phyloP scores from a whole-genome alignment of 1,284 basidiomycete species.

The Moesziomyces globuligerus region DNA sequence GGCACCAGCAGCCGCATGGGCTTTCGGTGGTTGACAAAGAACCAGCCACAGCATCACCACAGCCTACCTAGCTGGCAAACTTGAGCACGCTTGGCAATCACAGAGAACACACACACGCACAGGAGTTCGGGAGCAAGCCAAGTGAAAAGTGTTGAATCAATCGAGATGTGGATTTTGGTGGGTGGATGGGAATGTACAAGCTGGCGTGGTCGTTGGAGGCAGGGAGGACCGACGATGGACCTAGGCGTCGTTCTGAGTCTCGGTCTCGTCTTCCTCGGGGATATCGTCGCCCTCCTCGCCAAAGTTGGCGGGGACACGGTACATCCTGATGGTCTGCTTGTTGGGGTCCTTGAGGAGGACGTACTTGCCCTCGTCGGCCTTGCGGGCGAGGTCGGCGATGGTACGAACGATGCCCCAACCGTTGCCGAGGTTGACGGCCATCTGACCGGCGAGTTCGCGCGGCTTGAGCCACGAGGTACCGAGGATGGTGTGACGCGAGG shows the following conservation, averaged over 20 bases:
- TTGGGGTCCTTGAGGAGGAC: slow-evolving; percentile 67
- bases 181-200: slow-evolving; percentile 5
- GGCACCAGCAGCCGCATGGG: slow-evolving; percentile 2
- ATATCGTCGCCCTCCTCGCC: slow-evolving; percentile 73
- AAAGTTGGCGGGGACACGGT: slow-evolving; percentile 86
- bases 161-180: no score
- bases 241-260: slow-evolving; percentile 28
- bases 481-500: slow-evolving; percentile 92
- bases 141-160: no score
- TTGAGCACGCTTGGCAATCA: no score
- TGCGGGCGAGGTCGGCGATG: slow-evolving; percentile 61
- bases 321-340: slow-evolving; percentile 85
- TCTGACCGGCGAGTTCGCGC: slow-evolving; percentile 90
- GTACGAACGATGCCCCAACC: slow-evolving; percentile 93
- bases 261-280: slow-evolving; percentile 71
- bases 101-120: not conserved
- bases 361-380: slow-evolving; percentile 59
- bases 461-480: slow-evolving; percentile 95
- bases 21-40: no score
- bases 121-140: not conserved
- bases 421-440: slow-evolving; percentile 93
- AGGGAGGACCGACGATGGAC: no score
- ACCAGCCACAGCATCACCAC: slow-evolving; percentile 4
- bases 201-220: no score
- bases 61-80: not conserved